Evolutionary conservation across 2,329 filamentous ascomycete species (phyloP).

Genomic region (Stachybotrys chlorohalonatus): DNA sequence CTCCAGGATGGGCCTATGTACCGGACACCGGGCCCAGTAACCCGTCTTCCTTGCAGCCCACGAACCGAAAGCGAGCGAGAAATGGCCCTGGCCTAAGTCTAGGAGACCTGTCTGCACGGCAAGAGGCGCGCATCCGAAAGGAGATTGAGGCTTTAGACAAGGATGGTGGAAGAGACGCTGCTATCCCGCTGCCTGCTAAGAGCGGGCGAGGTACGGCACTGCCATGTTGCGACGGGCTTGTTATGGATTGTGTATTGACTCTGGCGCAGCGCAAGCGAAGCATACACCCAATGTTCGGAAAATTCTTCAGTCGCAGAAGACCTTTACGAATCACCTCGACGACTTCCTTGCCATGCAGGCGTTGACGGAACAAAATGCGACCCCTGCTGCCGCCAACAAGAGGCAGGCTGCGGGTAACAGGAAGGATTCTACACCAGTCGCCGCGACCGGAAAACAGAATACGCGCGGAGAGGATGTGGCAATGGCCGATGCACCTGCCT

Average conservation of each 20-base stretch:
- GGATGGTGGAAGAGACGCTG: constrained; percentile 65
- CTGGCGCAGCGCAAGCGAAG: constrained; percentile 34
- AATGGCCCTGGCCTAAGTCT: constrained; percentile 40
- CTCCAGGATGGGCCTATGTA: constrained; percentile 90
- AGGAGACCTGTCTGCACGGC: constrained; percentile 67
- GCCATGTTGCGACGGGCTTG: background rate
- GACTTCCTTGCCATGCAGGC: constrained; percentile 61
- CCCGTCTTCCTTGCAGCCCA: constrained; percentile 40
- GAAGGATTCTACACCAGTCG: constrained; percentile 15
- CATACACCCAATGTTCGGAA: constrained; percentile 63
- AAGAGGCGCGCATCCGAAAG: constrained; percentile 72
- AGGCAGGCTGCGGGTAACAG: constrained; percentile 13
- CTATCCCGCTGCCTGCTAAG: constrained; percentile 59
- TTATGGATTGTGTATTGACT: background rate
- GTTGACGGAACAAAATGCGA: constrained; percentile 28
- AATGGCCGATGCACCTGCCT: constrained; percentile 15
- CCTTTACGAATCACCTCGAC: constrained; percentile 73
- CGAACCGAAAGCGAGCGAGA: constrained; percentile 64
- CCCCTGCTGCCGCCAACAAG: constrained; percentile 18
- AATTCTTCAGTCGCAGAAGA: constrained; percentile 73
- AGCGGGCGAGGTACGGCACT: constrained; percentile 28
- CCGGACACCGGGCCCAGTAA: constrained; percentile 60
- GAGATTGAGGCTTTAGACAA: constrained; percentile 76
- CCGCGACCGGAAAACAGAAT: constrained; percentile 5
- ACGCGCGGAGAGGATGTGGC: constrained; percentile 10